phyloP scores from a whole-genome alignment of 257 asterid genomes.

The Gynochthodes officinalis region DNA sequence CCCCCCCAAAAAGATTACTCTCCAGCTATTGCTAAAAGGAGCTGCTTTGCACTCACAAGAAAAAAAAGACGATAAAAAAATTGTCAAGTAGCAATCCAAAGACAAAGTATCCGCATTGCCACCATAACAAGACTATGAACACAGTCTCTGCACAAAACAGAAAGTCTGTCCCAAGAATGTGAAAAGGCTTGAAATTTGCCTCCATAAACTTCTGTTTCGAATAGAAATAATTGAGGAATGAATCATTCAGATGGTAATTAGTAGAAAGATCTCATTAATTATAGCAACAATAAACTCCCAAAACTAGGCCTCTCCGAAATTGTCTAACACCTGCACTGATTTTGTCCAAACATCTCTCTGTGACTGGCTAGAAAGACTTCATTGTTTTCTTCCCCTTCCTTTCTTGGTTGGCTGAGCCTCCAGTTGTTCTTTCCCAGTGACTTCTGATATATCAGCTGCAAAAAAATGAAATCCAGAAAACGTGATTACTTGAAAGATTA shows the following conservation, averaged over 20 bases:
- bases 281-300: neutral
- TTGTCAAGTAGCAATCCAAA: neutral
- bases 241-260: neutral
- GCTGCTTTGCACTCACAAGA: too few relatives aligned
- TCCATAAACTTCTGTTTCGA: neutral
- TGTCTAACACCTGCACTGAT: neutral
- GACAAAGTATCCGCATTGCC: neutral
- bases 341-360: neutral
- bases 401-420: constrained; percentile 62
- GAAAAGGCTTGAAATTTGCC: neutral
- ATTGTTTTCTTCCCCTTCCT: constrained; percentile 77
- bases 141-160: neutral
- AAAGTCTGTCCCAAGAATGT: neutral
- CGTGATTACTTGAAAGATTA: neutral
- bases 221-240: neutral
- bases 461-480: constrained; percentile 12
- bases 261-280: neutral
- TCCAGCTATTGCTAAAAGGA: neutral
- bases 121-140: neutral
- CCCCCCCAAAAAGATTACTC: too few relatives aligned
- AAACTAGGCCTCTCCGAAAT: constrained; percentile 6
- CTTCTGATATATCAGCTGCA: constrained; percentile 65
- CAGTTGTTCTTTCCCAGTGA: constrained; percentile 58
- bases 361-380: constrained; percentile 15
- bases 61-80: neutral